These are phyloP conservation scores for Paspalum vaginatum DNA, from an alignment of 176 grass and related monocot species.

Conservation along the genomic window DNA sequence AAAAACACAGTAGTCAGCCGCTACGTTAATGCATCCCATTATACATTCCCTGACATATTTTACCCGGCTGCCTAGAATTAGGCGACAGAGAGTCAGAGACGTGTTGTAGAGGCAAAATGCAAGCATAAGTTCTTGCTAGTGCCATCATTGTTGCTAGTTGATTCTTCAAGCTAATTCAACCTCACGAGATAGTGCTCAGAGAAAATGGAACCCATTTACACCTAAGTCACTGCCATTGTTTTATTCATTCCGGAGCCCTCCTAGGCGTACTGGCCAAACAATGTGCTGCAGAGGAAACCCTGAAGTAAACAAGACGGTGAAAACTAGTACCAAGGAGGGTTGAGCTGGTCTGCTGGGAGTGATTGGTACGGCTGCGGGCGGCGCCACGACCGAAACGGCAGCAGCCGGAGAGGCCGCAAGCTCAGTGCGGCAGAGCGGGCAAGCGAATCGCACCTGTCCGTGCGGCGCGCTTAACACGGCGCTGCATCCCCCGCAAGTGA, in stretches of 20 bases:
- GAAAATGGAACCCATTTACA: slow-evolving; percentile 5
- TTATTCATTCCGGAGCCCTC: not conserved
- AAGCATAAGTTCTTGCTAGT: not conserved
- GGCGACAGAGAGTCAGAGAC: not conserved
- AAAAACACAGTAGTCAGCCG: not conserved
- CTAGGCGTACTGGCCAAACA: not conserved
- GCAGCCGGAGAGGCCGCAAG: slow-evolving; percentile 19
- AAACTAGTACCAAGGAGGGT: slow-evolving; percentile 18
- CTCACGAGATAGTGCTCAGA: not conserved
- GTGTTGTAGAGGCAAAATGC: not conserved
- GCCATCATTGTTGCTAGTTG: not conserved
- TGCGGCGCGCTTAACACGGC: slow-evolving; percentile 51
- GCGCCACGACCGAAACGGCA: slow-evolving; percentile 13
- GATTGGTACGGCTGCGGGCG: slow-evolving; percentile 49
- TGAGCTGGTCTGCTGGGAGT: not conserved
- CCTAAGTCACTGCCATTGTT: not conserved
- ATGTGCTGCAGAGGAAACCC: not conserved
- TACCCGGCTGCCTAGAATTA: slow-evolving; percentile 1
- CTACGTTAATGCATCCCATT: not conserved
- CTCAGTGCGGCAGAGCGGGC: slow-evolving; percentile 49
- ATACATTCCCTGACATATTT: slow-evolving; percentile 1
- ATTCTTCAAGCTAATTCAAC: slow-evolving; percentile 6
- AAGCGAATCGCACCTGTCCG: slow-evolving; percentile 40
- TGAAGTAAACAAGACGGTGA: not conserved
- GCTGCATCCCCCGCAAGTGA: slow-evolving; percentile 43